Evolutionary conservation across 768 basidiomycete genomes (phyloP).

Genomic region (Cyathus striatus): DNA sequence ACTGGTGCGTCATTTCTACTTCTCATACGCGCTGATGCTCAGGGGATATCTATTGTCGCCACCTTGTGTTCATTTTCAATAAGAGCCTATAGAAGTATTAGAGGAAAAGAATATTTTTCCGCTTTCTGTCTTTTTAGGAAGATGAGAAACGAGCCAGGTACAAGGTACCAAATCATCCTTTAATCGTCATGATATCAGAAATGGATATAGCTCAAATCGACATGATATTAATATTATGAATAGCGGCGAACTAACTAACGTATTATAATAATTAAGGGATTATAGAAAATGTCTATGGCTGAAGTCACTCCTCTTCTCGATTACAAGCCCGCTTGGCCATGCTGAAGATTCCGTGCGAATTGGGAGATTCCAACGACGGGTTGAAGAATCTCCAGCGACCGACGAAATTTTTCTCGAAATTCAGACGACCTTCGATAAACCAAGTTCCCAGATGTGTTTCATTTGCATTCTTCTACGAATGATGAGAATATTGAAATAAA

Average conservation of each 20-base stretch:
- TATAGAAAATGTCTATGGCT: no score
- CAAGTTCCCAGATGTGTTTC: constrained; percentile 41
- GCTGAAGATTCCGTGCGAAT: constrained; percentile 53
- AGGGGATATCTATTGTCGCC: no score
- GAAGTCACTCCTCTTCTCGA: neutral
- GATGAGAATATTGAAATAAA: neutral
- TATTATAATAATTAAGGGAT: neutral
- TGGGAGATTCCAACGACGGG: constrained; percentile 19
- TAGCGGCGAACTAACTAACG: neutral
- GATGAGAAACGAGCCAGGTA: neutral
- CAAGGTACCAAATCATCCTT: neutral
- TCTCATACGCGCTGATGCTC: no score
- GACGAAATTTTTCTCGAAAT: constrained; percentile 41
- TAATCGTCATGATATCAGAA: neutral
- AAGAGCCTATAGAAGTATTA: neutral
- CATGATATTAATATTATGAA: neutral
- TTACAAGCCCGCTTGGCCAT: constrained; percentile 31
- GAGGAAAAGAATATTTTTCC: neutral
- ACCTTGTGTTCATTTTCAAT: no score
- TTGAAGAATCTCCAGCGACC: constrained; percentile 52
- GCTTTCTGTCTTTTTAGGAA: neutral
- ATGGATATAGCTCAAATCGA: neutral
- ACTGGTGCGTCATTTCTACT: no score
- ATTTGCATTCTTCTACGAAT: constrained; percentile 33
- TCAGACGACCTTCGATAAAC: constrained; percentile 54